Base-by-base conservation (phyloP, 768 basidiomycete species). In the Cytidiella melzeri region DNA sequence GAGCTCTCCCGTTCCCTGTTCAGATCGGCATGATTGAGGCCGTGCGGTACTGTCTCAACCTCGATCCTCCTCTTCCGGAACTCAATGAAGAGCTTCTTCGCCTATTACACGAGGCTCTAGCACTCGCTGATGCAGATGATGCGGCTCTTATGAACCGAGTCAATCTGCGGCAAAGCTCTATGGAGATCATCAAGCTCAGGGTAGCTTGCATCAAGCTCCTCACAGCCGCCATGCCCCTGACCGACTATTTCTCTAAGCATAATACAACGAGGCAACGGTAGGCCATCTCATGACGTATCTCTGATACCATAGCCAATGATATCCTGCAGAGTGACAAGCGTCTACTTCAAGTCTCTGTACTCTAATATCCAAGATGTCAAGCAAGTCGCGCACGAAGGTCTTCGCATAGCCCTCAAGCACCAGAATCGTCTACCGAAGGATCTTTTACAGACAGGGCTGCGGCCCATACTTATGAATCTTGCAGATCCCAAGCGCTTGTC, bases 1-100 rank as follows among this genome's bases (percentile, higher is more conserved):
- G 96, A 45, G 96, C 96, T 0, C 76, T 99, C 21, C 93, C 93
- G 1, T 94, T 97, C 64, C 76, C 86, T 13, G 91, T 92, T 59
- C 96, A 98, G 65, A 96, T 98, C 50, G 96, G 94, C 25, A 93
- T 97, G 79, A 92, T 98, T 51, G 96, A 98, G 59, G 92, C 92
- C 15, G 83, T 98, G 52, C 87, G 94, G 9, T 99, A 93, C 64
- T 91, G 92, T 63, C 81, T 99, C 53, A 87, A 81, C 50, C 72
- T 97, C 27, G 80, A 89, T 23, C 94, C 96, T 9, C 89, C 92
- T 0, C 76, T 98, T 21, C 83, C 92, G 1, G 93, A 96, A 57
- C 73, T 93, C 36, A 92, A 91, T 55, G 95, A 97, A 39, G 93
- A 97, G 64, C 80, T 97, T 41, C 73, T 92, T 43, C 84, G 95